phyloP scores from a whole-genome alignment of 768 basidiomycete species.

The Leccinum disarticulatum region DNA sequence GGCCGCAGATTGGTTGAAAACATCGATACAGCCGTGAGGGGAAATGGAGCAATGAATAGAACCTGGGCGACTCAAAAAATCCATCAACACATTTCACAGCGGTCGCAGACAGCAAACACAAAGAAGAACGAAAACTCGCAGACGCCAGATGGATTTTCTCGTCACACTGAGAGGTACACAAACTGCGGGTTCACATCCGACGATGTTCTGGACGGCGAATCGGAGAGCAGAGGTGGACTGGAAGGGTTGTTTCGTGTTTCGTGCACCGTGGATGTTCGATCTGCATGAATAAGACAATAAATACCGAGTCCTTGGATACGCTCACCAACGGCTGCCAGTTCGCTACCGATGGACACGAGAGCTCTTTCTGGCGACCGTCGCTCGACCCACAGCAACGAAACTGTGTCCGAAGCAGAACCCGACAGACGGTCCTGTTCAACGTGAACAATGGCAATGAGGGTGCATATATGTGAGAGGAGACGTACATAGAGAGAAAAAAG shows the following conservation, averaged over 20 bases:
- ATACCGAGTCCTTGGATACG: background rate
- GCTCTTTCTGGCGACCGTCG: too few relatives aligned
- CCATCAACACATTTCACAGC: background rate
- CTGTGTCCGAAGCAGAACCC: background rate
- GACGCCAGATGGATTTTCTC: background rate
- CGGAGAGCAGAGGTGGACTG: background rate
- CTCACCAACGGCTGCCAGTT: background rate
- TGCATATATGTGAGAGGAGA: background rate
- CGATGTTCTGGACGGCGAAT: background rate
- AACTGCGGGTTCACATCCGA: background rate
- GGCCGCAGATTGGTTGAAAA: too few relatives aligned
- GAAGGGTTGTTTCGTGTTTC: background rate
- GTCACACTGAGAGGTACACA: background rate
- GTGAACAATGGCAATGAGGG: background rate
- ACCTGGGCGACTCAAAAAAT: too few relatives aligned
- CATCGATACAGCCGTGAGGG: too few relatives aligned
- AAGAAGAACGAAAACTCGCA: background rate
- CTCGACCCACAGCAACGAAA: background rate
- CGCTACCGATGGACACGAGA: background rate
- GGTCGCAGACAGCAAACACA: background rate
- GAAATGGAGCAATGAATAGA: too few relatives aligned
- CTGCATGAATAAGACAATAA: background rate
- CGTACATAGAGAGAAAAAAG: background rate
- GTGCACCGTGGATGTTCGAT: background rate
- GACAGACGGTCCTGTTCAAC: too few relatives aligned